Percentiles rank a stretch among this genome's conserved stretches.
phyloP scores from a whole-genome alignment of 345 rosid species.

The Dipteronia dyeriana region DNA sequence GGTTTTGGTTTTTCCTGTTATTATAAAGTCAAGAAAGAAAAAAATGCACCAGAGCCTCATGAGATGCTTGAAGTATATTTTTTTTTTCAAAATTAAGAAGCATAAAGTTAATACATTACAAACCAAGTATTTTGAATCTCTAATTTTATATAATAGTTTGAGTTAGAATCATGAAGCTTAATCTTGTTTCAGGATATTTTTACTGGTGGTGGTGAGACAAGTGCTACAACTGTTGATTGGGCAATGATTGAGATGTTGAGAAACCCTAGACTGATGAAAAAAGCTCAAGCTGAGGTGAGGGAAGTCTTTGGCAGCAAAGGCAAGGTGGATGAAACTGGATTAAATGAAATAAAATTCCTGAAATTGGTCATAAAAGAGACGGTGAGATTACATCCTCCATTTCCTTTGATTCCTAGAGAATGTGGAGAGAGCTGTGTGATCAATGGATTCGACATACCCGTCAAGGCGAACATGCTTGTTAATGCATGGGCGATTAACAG shows the following conservation, averaged over 20 bases:
- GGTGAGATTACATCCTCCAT: slow-evolving; percentile 33
- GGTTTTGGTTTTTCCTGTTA: no score
- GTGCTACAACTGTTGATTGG: slow-evolving; percentile 26
- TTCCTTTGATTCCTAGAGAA: slow-evolving; percentile 33
- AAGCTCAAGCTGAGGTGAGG: slow-evolving; percentile 32
- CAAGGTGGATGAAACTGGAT: slow-evolving; percentile 21
- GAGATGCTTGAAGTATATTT: no score
- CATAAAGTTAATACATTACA: no score
- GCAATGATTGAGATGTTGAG: slow-evolving; percentile 25
- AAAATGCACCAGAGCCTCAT: no score
- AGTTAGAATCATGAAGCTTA: no score
- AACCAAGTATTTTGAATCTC: no score
- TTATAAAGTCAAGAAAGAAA: no score
- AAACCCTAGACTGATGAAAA: background rate
- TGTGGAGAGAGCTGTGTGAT: slow-evolving; percentile 19
- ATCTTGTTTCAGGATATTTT: no score
- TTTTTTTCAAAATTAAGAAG: no score
- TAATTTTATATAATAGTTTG: no score
- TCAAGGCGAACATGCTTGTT: slow-evolving; percentile 27
- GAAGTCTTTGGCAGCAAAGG: slow-evolving; percentile 22
- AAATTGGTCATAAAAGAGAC: slow-evolving; percentile 1
- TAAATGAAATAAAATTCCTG: slow-evolving; percentile 23
- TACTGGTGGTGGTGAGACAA: no score
- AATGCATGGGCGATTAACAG: slow-evolving; percentile 12
- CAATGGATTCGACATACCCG: slow-evolving; percentile 29